A percentile compares a stretch with the other conserved stretches of the same genome.
These are phyloP conservation scores for Teunomyces tritomae DNA, from an alignment of 805 yeast species.

Conservation along the genomic window DNA sequence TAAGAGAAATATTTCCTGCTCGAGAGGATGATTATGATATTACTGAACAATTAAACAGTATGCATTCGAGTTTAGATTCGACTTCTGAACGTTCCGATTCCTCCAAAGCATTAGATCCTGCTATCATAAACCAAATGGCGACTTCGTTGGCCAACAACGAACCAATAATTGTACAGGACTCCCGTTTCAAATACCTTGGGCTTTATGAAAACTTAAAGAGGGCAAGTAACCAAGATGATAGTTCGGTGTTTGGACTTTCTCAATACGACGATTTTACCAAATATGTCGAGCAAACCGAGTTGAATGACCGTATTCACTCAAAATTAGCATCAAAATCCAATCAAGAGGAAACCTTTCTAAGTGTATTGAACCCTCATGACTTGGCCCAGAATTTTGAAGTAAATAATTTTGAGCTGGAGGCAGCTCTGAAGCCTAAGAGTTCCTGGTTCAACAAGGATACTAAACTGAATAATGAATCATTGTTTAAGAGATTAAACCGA, in stretches of 20 bases:
- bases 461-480: constrained; percentile 1
- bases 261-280: constrained; percentile 33
- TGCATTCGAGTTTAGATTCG: constrained; percentile 19
- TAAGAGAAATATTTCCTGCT: not conserved
- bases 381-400: constrained; percentile 26
- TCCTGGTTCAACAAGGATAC: not conserved
- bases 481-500: constrained; percentile 1
- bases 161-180: constrained; percentile 6
- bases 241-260: constrained; percentile 27
- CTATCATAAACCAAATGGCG: constrained; percentile 22
- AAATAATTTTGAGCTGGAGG: constrained; percentile 1
- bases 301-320: constrained; percentile 30
- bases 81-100: constrained; percentile 17
- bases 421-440: constrained; percentile 1
- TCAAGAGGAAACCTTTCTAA: constrained; percentile 21
- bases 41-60: constrained; percentile 9
- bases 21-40: constrained; percentile 10
- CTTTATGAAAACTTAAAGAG: constrained; percentile 20
- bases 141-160: constrained; percentile 3
- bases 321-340: constrained; percentile 9
- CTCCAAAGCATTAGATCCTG: constrained; percentile 16
- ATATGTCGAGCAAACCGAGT: constrained; percentile 32
- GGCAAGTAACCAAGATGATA: not conserved
- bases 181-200: constrained; percentile 26
- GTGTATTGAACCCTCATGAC: constrained; percentile 24